Percentiles rank a stretch among this genome's conserved stretches.
Conservation (phyloP, 495 filamentous ascomycete genomes). For the Melanomma pulvis-pyrius region DNA sequence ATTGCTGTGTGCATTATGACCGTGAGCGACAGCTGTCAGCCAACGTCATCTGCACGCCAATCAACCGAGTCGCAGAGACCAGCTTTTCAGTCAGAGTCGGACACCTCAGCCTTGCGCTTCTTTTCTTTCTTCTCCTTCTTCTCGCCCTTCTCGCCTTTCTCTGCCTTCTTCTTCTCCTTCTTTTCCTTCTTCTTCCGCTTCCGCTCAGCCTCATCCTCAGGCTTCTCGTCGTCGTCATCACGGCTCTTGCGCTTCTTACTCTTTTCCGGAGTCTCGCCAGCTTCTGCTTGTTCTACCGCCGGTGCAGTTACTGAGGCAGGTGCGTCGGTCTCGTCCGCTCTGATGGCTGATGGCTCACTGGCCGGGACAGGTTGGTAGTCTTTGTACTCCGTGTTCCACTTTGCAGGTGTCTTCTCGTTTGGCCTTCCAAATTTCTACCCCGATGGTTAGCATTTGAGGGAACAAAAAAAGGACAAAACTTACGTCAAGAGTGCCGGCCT, state of each 20-base stretch:
- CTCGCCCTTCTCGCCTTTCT: conserved; percentile 31
- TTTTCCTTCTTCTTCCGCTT: conserved; percentile 41
- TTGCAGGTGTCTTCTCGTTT: conserved; percentile 87
- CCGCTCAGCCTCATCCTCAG: conserved; percentile 45
- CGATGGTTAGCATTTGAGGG: conserved; percentile 37
- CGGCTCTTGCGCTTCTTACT: conserved; percentile 45
- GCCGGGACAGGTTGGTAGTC: conserved; percentile 66
- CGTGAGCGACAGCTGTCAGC: background rate
- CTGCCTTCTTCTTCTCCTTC: conserved; percentile 44
- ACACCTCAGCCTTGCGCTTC: conserved; percentile 30
- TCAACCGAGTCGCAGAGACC: background rate
- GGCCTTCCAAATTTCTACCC: conserved; percentile 79
- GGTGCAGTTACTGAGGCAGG: conserved; percentile 35
- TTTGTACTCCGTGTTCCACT: conserved; percentile 88
- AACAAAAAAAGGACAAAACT: conserved; percentile 38
- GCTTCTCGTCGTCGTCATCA: conserved; percentile 40
- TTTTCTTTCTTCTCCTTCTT: conserved; percentile 39
- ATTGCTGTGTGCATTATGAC: background rate
- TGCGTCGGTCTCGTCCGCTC: conserved; percentile 48
- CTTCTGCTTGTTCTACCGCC: conserved; percentile 13
- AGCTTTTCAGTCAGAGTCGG: conserved; percentile 38
- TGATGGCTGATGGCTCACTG: conserved; percentile 46
- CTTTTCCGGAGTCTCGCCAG: conserved; percentile 18
- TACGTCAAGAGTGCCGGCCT: conserved; percentile 91
- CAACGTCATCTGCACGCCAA: background rate